Evolutionary conservation across 164 flowering plant species (phyloP).

Genomic region (Tetrastigma voinierianum): DNA sequence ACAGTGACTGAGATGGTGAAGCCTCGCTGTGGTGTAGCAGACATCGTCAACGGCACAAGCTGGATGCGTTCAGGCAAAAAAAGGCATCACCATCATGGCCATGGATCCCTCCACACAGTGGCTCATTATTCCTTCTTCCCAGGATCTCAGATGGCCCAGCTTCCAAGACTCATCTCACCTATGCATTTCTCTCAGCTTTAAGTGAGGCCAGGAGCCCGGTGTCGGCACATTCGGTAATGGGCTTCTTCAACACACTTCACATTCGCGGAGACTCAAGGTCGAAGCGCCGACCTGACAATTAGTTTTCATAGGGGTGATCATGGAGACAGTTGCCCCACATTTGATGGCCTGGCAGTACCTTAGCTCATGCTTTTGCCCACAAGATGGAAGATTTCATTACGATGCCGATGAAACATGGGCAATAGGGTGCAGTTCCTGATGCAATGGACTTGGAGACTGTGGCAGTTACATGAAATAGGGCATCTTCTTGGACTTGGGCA

Average conservation of each 20-base stretch:
- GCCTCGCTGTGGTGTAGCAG: conserved; percentile 34
- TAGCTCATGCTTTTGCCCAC: conserved; percentile 34
- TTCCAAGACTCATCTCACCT: neutral
- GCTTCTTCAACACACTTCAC: conserved; percentile 14
- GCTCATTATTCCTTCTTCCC: conserved; percentile 1
- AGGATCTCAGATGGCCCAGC: conserved; percentile 4
- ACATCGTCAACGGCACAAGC: conserved; percentile 20
- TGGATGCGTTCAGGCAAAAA: neutral
- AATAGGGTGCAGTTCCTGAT: neutral
- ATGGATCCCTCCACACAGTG: neutral
- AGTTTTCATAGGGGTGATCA: conserved; percentile 22
- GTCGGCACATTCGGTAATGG: conserved; percentile 22
- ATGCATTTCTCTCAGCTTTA: no score
- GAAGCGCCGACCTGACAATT: conserved; percentile 17
- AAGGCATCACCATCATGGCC: neutral
- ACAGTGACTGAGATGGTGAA: conserved; percentile 18
- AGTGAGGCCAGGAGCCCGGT: neutral
- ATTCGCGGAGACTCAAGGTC: conserved; percentile 2
- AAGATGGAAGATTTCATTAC: conserved; percentile 24
- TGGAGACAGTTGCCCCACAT: conserved; percentile 28
- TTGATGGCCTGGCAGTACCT: conserved; percentile 26
- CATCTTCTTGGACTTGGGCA: conserved; percentile 51
- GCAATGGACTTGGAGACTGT: conserved; percentile 33
- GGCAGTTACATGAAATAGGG: conserved; percentile 54
- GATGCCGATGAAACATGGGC: conserved; percentile 28